phyloP scores from a whole-genome alignment of 495 filamentous ascomycete species.

The Hypoxylon subgilvum region DNA sequence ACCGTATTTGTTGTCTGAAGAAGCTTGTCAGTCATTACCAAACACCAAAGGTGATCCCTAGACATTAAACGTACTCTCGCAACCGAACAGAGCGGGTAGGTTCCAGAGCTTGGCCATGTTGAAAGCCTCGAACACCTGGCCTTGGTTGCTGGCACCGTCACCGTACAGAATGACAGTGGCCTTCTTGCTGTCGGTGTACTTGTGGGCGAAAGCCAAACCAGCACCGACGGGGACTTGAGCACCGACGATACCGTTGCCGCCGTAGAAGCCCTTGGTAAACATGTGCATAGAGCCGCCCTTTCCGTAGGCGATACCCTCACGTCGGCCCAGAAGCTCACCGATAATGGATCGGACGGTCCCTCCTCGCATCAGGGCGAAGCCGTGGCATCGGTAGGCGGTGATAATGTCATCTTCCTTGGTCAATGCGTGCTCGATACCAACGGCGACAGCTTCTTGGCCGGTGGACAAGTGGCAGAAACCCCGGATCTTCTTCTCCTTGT shows the following conservation, averaged over 20 bases:
- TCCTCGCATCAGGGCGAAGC: constrained; percentile 96
- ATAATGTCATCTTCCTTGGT: constrained; percentile 90
- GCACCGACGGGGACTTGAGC: constrained; percentile 98
- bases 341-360: constrained; percentile 91
- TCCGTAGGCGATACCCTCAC: constrained; percentile 96
- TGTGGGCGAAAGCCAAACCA: constrained; percentile 94
- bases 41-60: not conserved
- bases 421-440: constrained; percentile 96
- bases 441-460: constrained; percentile 95
- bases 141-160: constrained; percentile 97
- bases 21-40: constrained; percentile 29
- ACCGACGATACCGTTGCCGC: constrained; percentile 98
- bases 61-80: constrained; percentile 77
- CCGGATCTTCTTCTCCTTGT: constrained; percentile 99
- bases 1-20: constrained; percentile 97
- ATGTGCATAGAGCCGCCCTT: constrained; percentile 99
- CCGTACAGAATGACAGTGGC: constrained; percentile 91
- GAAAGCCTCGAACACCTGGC: constrained; percentile 99
- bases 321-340: constrained; percentile 91
- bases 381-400: constrained; percentile 98
- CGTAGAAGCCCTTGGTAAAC: constrained; percentile 98
- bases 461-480: constrained; percentile 99
- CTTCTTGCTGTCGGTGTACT: constrained; percentile 84
- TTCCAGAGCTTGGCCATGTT: constrained; percentile 99
- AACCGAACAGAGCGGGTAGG: constrained; percentile 90